A percentile compares a stretch with the other conserved stretches of the same genome.
These are phyloP conservation scores for Cyamopsis tetragonoloba DNA, from an alignment of 306 rosid genomes.

Conservation along the genomic window DNA sequence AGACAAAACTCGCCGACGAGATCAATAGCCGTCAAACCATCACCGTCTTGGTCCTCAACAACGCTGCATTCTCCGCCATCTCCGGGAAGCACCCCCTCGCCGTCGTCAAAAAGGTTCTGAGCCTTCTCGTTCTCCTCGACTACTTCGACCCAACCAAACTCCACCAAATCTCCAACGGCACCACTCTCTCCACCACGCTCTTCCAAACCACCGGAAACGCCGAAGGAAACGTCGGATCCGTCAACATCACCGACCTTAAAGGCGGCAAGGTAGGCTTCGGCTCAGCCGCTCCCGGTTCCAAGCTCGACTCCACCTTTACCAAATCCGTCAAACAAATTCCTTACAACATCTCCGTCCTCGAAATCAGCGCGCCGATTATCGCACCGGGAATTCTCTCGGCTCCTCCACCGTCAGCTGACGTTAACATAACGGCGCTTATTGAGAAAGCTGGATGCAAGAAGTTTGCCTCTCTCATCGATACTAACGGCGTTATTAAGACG, in stretches of 20 bases:
- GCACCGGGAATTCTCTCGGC: slow-evolving; percentile 79
- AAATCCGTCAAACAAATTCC: slow-evolving; percentile 79
- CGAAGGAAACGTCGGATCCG: slow-evolving; percentile 67
- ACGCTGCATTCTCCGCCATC: slow-evolving; percentile 57
- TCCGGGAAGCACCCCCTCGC: slow-evolving; percentile 63
- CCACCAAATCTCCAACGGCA: slow-evolving; percentile 73
- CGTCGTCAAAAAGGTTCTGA: slow-evolving; percentile 68
- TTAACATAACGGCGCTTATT: slow-evolving; percentile 63
- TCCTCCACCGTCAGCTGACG: slow-evolving; percentile 66
- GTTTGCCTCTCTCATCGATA: slow-evolving; percentile 46
- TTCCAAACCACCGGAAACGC: slow-evolving; percentile 87
- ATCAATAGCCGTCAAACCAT: slow-evolving; percentile 81
- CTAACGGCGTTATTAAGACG: slow-evolving; percentile 71
- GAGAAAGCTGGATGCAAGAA: slow-evolving; percentile 83
- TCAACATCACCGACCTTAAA: slow-evolving; percentile 77
- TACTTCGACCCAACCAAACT: slow-evolving; percentile 78
- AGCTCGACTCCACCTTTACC: slow-evolving; percentile 73
- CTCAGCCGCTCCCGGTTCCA: slow-evolving; percentile 83
- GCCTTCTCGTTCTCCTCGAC: slow-evolving; percentile 74
- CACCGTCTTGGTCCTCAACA: slow-evolving; percentile 70
- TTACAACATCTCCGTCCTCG: slow-evolving; percentile 76
- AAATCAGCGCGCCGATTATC: slow-evolving; percentile 64
- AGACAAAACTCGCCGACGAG: slow-evolving; percentile 76
- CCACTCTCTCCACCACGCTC: slow-evolving; percentile 77
- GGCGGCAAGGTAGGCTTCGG: slow-evolving; percentile 93